A percentile compares a stretch with the other conserved stretches of the same genome.
phyloP scores from a whole-genome alignment of 768 basidiomycete species.

The Boletus vinaceobasis region DNA sequence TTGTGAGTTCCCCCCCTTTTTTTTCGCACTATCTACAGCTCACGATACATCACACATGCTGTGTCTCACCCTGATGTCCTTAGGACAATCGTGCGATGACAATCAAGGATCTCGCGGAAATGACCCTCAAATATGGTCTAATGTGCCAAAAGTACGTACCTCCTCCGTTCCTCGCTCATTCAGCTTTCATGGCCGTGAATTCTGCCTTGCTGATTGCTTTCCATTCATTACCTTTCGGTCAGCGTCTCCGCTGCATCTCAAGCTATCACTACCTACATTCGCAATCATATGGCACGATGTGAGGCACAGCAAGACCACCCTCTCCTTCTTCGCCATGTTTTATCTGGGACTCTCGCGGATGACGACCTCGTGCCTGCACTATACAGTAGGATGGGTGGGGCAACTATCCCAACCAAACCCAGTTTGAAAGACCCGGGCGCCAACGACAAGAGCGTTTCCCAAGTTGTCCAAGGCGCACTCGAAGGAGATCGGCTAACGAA shows the following conservation, averaged over 20 bases:
- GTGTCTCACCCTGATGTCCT: conserved; percentile 6
- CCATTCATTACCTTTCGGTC: conserved; percentile 3
- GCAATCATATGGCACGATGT: conserved; percentile 68
- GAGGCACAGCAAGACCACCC: conserved; percentile 70
- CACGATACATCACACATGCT: conserved; percentile 17
- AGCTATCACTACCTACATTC: conserved; percentile 80
- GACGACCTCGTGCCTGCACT: conserved; percentile 73
- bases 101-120: conserved; percentile 80
- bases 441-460: conserved; percentile 28
- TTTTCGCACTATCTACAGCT: conserved; percentile 10
- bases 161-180: conserved; percentile 2
- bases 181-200: conserved; percentile 12
- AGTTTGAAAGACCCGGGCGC: conserved; percentile 9
- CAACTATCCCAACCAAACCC: conserved; percentile 40
- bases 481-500: conserved; percentile 52
- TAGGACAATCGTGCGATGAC: conserved; percentile 84
- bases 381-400: conserved; percentile 67
- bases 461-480: background rate
- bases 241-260: conserved; percentile 78
- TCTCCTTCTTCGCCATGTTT: conserved; percentile 64
- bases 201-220: conserved; percentile 1
- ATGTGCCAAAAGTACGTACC: conserved; percentile 69
- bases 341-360: conserved; percentile 70
- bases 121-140: conserved; percentile 60
- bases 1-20: conserved; percentile 45